Evolutionary conservation across 2,329 filamentous ascomycete genomes (phyloP).

Genomic region (Penicillium sp.): DNA sequence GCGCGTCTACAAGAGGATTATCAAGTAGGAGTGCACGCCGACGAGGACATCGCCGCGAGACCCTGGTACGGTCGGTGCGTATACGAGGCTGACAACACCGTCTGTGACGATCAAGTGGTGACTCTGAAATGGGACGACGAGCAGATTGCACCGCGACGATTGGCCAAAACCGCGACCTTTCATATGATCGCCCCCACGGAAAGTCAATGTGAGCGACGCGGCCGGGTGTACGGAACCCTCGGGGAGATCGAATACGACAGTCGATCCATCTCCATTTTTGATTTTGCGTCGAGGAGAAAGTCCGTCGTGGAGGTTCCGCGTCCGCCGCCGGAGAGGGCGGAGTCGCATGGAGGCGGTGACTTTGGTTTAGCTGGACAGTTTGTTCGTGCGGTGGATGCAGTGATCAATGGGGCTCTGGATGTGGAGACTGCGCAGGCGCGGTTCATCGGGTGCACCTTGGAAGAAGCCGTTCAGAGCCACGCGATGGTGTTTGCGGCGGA

Average conservation of each 20-base stretch:
- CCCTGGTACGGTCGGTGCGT: conserved; percentile 91
- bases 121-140: conserved; percentile 83
- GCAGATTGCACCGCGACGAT: conserved; percentile 38
- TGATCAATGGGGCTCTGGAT: conserved; percentile 63
- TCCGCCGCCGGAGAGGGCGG: conserved; percentile 50
- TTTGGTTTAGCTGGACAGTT: conserved; percentile 76
- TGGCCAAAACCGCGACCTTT: conserved; percentile 78
- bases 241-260: conserved; percentile 87
- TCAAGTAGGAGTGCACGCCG: conserved; percentile 46
- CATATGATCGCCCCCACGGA: conserved; percentile 93
- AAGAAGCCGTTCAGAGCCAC: conserved; percentile 84
- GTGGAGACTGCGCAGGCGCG: conserved; percentile 66
- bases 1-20: conserved; percentile 51
- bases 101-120: conserved; percentile 87
- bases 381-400: conserved; percentile 70
- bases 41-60: conserved; percentile 46
- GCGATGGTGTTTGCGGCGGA: conserved; percentile 92
- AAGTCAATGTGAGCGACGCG: conserved; percentile 78
- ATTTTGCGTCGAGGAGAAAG: conserved; percentile 56
- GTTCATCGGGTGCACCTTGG: conserved; percentile 73
- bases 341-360: conserved; percentile 69
- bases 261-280: conserved; percentile 65
- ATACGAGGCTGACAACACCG: conserved; percentile 86
- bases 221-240: conserved; percentile 74
- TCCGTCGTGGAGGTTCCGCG: conserved; percentile 56